Conservation (phyloP, 345 rosid genomes). For the Eutrema heterophyllum region DNA sequence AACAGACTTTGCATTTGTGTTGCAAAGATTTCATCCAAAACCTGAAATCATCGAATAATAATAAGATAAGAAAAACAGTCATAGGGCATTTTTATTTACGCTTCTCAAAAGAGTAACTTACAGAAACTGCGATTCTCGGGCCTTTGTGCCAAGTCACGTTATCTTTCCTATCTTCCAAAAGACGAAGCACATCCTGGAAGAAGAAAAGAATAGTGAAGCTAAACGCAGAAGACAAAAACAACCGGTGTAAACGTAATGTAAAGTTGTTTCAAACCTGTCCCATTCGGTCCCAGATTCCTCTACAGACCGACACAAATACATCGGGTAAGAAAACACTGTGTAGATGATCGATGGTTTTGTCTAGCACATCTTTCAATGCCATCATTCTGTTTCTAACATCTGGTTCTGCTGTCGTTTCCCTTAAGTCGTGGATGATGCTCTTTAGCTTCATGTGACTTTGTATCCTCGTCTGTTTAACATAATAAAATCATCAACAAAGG, state of each 20-base stretch:
- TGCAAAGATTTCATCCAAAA: slow-evolving; percentile 76
- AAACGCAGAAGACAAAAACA: not conserved
- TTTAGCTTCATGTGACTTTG: slow-evolving; percentile 75
- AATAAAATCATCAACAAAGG: not conserved
- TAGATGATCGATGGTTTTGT: slow-evolving; percentile 57
- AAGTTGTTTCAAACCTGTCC: slow-evolving; percentile 54
- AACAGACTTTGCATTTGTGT: slow-evolving; percentile 85
- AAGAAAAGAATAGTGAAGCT: not conserved
- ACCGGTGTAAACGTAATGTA: not conserved
- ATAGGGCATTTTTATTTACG: not conserved
- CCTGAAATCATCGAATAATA: slow-evolving; percentile 34
- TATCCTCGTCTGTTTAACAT: slow-evolving; percentile 57
- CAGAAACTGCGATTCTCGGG: slow-evolving; percentile 72
- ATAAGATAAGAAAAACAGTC: not conserved
- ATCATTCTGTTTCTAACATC: slow-evolving; percentile 70
- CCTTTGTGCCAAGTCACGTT: slow-evolving; percentile 87
- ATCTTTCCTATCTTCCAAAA: slow-evolving; percentile 79
- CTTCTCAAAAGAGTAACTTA: slow-evolving; percentile 35
- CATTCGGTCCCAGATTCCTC: slow-evolving; percentile 87
- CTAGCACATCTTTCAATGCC: slow-evolving; percentile 67
- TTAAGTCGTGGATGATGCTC: slow-evolving; percentile 78
- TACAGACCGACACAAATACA: slow-evolving; percentile 65
- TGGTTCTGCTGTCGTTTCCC: slow-evolving; percentile 68
- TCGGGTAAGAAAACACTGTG: slow-evolving; percentile 58
- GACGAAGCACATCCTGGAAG: slow-evolving; percentile 65